A percentile compares a stretch with the other conserved stretches of the same genome.
phyloP scores from a whole-genome alignment of 169 alveolate species.

The Plasmodium billcollinsi region DNA sequence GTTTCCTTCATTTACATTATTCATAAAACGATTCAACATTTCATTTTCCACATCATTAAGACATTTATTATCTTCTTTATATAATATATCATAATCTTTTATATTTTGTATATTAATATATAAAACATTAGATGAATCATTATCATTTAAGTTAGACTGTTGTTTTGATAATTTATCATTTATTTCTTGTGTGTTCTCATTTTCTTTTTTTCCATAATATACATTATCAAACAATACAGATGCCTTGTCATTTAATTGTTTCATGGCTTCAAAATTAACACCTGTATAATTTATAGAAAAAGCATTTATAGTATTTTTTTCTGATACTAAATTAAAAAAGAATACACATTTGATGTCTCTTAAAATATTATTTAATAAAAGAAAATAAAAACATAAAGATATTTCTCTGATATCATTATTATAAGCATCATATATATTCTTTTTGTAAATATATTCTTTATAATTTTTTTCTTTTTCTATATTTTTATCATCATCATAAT shows the following conservation, averaged over 20 bases:
- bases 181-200: neutral
- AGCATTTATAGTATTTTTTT: slow-evolving; percentile 68
- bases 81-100: slow-evolving; percentile 44
- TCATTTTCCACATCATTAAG: slow-evolving; percentile 17
- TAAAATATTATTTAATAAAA: slow-evolving; percentile 46
- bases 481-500: slow-evolving; percentile 34
- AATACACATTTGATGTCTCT: slow-evolving; percentile 70
- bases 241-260: slow-evolving; percentile 37
- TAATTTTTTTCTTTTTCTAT: slow-evolving; percentile 67
- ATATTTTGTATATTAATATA: slow-evolving; percentile 18
- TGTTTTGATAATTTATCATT: neutral
- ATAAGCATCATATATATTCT: slow-evolving; percentile 50
- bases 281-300: slow-evolving; percentile 64
- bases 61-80: slow-evolving; percentile 33
- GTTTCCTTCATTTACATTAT: neutral
- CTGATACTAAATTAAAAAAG: slow-evolving; percentile 52
- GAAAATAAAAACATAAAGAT: slow-evolving; percentile 60
- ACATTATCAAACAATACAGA: slow-evolving; percentile 19
- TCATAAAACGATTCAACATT: slow-evolving; percentile 15
- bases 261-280: slow-evolving; percentile 26
- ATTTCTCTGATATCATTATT: slow-evolving; percentile 73
- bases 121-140: neutral
- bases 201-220: slow-evolving; percentile 5
- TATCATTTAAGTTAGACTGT: neutral
- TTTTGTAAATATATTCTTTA: slow-evolving; percentile 78